A percentile compares a stretch with the other conserved stretches of the same genome.
Evolutionary conservation across 78 protist genomes (phyloP).

Genomic region (Mastigamoeba balamuthi): DNA sequence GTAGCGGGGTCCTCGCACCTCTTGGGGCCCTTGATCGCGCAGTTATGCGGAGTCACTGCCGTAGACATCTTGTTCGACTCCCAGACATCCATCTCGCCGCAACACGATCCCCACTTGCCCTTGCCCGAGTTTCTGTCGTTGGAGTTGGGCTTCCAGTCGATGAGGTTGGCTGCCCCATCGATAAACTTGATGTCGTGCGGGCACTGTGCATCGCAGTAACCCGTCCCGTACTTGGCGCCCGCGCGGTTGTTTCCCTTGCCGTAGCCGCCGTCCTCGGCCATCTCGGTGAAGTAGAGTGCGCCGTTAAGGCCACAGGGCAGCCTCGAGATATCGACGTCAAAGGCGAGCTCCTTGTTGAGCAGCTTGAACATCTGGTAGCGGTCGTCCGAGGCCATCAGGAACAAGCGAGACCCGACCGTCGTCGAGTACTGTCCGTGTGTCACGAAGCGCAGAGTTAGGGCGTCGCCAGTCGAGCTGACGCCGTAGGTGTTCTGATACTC

Average conservation of each 20-base stretch:
- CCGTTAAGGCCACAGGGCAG: slow-evolving; percentile 61
- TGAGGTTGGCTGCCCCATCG: slow-evolving; percentile 25
- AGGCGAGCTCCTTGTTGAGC: slow-evolving; percentile 31
- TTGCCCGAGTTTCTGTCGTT: slow-evolving; percentile 26
- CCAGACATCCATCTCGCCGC: slow-evolving; percentile 68
- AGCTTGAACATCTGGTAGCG: slow-evolving; percentile 47
- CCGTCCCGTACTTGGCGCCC: slow-evolving; percentile 63
- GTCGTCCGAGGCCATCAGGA: slow-evolving; percentile 19
- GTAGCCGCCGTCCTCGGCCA: slow-evolving; percentile 55
- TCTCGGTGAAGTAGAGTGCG: slow-evolving; percentile 53
- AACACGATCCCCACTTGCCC: slow-evolving; percentile 43
- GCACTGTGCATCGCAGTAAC: slow-evolving; percentile 72
- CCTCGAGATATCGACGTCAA: slow-evolving; percentile 56
- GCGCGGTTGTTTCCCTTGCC: slow-evolving; percentile 21
- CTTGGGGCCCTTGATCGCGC: not conserved
- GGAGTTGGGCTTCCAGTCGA: no score
- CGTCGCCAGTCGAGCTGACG: not conserved
- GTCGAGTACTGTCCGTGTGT: slow-evolving; percentile 32
- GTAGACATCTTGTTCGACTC: slow-evolving; percentile 47
- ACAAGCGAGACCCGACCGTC: slow-evolving; percentile 50
- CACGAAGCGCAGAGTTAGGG: slow-evolving; percentile 22
- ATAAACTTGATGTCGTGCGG: slow-evolving; percentile 63
- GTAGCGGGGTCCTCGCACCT: slow-evolving; percentile 7
- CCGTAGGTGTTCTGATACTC: slow-evolving; percentile 29
- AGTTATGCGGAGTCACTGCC: slow-evolving; percentile 54